A percentile compares a stretch with the other conserved stretches of the same genome.
These are phyloP conservation scores for Odonthalia washingtoniensis DNA, from an alignment of 31 red algal genomes.

Conservation along the genomic window DNA sequence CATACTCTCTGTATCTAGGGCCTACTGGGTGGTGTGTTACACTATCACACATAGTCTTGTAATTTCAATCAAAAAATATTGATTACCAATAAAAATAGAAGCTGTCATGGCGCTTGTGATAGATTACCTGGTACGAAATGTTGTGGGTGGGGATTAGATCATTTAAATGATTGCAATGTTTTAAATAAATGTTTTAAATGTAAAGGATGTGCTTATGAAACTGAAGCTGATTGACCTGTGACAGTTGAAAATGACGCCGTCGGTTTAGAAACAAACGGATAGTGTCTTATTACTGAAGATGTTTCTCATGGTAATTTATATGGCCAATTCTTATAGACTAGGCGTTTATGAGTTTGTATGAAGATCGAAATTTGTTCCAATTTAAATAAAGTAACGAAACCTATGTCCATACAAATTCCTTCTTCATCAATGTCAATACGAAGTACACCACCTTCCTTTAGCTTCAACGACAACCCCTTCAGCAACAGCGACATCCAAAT, in stretches of 20 bases:
- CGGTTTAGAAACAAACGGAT: constrained; percentile 51
- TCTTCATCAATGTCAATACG: neutral
- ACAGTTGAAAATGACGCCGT: constrained; percentile 28
- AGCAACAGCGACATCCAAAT: neutral
- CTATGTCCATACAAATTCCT: neutral
- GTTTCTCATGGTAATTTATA: constrained; percentile 15
- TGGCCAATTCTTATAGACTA: constrained; percentile 44
- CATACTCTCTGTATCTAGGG: no score
- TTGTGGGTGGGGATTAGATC: constrained; percentile 19
- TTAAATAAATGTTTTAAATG: constrained; percentile 27
- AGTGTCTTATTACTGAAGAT: constrained; percentile 59
- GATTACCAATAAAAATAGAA: constrained; percentile 18
- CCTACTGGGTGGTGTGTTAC: no score
- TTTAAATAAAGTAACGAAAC: constrained; percentile 24
- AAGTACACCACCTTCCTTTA: neutral
- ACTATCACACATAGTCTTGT: neutral
- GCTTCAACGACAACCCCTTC: no score
- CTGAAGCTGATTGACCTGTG: constrained; percentile 46
- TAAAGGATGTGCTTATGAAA: constrained; percentile 58
- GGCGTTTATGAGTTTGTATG: constrained; percentile 43
- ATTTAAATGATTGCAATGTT: constrained; percentile 34
- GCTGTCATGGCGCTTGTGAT: constrained; percentile 48
- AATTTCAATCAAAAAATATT: neutral
- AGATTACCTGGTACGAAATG: constrained; percentile 32
- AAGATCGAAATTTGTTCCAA: neutral